phyloP scores from a whole-genome alignment of 2,329 filamentous ascomycete species.

The Fusarium praegraminearum region DNA sequence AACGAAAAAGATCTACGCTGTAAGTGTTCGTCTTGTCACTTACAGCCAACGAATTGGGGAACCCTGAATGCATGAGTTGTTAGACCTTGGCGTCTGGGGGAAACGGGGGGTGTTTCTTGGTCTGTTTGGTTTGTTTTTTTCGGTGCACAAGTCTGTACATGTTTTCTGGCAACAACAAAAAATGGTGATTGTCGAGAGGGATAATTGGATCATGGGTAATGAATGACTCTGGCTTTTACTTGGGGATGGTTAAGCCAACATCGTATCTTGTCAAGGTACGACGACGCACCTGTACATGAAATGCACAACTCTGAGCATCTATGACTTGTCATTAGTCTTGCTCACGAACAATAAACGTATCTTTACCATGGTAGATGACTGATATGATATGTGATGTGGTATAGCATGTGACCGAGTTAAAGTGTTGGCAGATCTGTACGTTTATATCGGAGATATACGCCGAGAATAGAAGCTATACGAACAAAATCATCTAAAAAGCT shows the following conservation, averaged over 20 bases:
- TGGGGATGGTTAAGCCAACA: slow-evolving; percentile 8
- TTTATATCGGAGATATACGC: no score
- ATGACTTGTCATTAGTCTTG: not conserved
- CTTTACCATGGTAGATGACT: not conserved
- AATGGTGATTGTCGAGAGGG: slow-evolving; percentile 20
- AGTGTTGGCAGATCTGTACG: no score
- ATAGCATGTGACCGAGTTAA: not conserved
- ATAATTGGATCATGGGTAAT: slow-evolving; percentile 17
- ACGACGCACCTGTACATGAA: slow-evolving; percentile 37
- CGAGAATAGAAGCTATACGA: not conserved
- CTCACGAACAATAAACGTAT: slow-evolving; percentile 11
- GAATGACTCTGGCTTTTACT: not conserved
- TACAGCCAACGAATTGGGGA: not conserved
- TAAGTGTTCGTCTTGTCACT: not conserved
- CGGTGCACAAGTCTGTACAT: slow-evolving; percentile 29
- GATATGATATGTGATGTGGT: not conserved
- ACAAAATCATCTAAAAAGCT: not conserved
- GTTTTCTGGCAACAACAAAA: slow-evolving; percentile 12
- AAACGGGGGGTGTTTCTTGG: slow-evolving; percentile 3
- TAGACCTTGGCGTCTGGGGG: slow-evolving; percentile 21
- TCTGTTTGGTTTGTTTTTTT: slow-evolving; percentile 5
- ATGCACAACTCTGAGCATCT: slow-evolving; percentile 12
- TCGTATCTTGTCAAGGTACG: not conserved
- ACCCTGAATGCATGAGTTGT: slow-evolving; percentile 20
- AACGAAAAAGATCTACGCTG: not conserved